phyloP scores from a whole-genome alignment of 495 filamentous ascomycete species.

The Penicillium macrosclerotiorum region DNA sequence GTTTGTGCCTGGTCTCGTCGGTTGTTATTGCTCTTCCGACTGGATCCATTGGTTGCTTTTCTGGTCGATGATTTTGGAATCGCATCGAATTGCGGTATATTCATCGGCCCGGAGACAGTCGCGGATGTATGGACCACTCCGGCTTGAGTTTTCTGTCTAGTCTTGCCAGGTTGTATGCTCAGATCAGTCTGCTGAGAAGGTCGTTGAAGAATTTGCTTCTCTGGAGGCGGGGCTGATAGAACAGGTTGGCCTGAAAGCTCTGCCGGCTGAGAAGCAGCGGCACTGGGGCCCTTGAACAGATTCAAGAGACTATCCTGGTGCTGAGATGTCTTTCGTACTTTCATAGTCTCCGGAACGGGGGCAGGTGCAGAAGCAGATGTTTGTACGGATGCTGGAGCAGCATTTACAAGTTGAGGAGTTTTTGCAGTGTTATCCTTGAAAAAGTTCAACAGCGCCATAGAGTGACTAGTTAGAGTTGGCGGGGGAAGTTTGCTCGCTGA shows the following conservation, averaged over 20 bases:
- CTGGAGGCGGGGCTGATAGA: constrained; percentile 6
- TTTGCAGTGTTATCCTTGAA: constrained; percentile 54
- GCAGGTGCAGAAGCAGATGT: background rate
- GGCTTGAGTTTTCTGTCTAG: constrained; percentile 9
- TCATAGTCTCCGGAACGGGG: background rate
- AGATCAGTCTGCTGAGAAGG: constrained; percentile 22
- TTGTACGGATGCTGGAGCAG: constrained; percentile 29
- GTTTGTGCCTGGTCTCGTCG: constrained; percentile 17
- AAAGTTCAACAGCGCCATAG: constrained; percentile 59
- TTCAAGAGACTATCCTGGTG: constrained; percentile 41
- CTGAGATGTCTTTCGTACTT: constrained; percentile 30
- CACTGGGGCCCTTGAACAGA: constrained; percentile 32
- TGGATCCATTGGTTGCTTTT: constrained; percentile 19
- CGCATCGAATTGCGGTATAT: constrained; percentile 48
- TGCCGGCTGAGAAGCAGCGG: constrained; percentile 23
- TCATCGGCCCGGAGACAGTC: constrained; percentile 52
- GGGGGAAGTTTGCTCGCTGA: constrained; percentile 56
- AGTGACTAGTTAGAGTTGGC: constrained; percentile 63
- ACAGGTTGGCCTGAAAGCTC: constrained; percentile 36
- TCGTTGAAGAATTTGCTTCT: constrained; percentile 40
- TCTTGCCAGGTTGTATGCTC: constrained; percentile 12
- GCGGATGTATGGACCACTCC: constrained; percentile 32
- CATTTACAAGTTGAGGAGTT: constrained; percentile 23
- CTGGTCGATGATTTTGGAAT: constrained; percentile 25
- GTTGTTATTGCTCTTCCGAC: constrained; percentile 21